Evolutionary conservation across 169 alveolate genomes (phyloP).

Genomic region (Perkinsus chesapeaki): DNA sequence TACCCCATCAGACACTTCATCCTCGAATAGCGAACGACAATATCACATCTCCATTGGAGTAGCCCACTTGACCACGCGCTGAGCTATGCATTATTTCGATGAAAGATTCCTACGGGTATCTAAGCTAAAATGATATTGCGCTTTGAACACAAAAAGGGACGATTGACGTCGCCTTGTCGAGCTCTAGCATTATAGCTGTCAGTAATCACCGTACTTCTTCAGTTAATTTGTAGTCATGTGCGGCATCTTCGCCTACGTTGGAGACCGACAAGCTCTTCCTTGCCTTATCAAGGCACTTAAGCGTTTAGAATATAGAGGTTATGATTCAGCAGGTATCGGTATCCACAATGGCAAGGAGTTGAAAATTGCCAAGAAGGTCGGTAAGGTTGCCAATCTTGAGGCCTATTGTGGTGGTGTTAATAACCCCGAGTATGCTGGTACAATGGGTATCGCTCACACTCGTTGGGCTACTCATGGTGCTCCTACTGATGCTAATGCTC

Average conservation of each 20-base stretch:
- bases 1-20: too few species aligned
- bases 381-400: slow-evolving; percentile 9
- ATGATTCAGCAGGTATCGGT: slow-evolving; percentile 11
- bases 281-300: slow-evolving; percentile 4
- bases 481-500: slow-evolving; percentile 90
- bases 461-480: slow-evolving; percentile 99
- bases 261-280: not conserved
- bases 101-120: too few species aligned
- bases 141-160: too few species aligned
- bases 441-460: slow-evolving; percentile 94
- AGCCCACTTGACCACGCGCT: too few species aligned
- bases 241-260: slow-evolving; percentile 16
- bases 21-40: too few species aligned
- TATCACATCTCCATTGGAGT: too few species aligned
- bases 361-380: slow-evolving; percentile 6
- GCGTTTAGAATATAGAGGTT: slow-evolving; percentile 12
- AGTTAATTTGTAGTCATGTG: not conserved
- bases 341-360: slow-evolving; percentile 10
- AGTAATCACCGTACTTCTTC: not conserved
- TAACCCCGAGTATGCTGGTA: slow-evolving; percentile 5
- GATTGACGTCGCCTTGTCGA: not conserved
- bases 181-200: not conserved
- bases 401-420: not conserved
- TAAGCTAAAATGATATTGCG: too few species aligned
- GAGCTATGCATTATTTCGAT: too few species aligned